Evolutionary conservation across 1,284 basidiomycete species (phyloP).

Genomic region (Pseudozyma hubeiensis): DNA sequence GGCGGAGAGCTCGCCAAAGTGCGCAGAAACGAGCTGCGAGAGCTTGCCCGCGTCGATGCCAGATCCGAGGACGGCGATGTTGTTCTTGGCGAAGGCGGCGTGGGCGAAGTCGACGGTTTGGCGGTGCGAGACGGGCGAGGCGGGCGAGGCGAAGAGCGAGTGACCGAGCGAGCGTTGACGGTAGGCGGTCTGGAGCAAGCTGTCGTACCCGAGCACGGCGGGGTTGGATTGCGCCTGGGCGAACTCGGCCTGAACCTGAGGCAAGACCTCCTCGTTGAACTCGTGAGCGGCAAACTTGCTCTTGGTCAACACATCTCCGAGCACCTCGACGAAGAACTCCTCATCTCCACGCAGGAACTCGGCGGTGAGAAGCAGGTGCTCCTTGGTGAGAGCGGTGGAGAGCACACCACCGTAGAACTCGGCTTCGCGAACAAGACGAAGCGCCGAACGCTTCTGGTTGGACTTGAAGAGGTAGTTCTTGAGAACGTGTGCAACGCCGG

Average conservation of each 20-base stretch:
- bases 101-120: conserved; percentile 54
- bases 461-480: conserved; percentile 67
- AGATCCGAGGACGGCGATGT: conserved; percentile 65
- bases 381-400: conserved; percentile 84
- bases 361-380: conserved; percentile 90
- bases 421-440: conserved; percentile 90
- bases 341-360: conserved; percentile 96
- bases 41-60: conserved; percentile 60
- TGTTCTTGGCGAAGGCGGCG: conserved; percentile 62
- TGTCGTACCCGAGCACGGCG: conserved; percentile 59
- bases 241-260: conserved; percentile 59
- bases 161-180: conserved; percentile 63
- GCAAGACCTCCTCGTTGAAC: conserved; percentile 66
- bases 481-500: conserved; percentile 61
- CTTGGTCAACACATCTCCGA: conserved; percentile 62
- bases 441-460: conserved; percentile 77
- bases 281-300: conserved; percentile 63
- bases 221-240: conserved; percentile 58
- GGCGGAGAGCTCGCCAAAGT: conserved; percentile 55
- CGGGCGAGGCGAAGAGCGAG: conserved; percentile 65
- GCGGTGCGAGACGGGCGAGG: conserved; percentile 57
- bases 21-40: conserved; percentile 51
- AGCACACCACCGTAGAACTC: conserved; percentile 95
- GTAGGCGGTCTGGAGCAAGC: conserved; percentile 65
- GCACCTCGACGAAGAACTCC: conserved; percentile 65